Conservation (phyloP, 495 filamentous ascomycete genomes). For the Xylaria telfairii region DNA sequence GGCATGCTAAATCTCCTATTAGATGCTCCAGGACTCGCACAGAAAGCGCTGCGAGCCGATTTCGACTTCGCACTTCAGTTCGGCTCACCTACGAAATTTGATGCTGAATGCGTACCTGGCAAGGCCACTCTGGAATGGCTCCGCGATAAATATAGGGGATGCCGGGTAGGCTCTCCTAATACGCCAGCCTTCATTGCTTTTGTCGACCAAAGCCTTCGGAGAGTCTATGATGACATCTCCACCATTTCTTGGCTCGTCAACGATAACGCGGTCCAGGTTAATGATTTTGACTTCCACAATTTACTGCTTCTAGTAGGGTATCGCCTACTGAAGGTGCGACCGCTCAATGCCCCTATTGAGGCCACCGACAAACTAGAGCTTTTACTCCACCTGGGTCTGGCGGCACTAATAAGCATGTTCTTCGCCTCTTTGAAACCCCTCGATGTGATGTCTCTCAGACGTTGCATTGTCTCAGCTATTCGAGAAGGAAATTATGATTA, state of each 20-base stretch:
- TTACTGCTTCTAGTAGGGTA: constrained; percentile 26
- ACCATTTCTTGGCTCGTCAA: constrained; percentile 14
- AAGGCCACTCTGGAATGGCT: neutral
- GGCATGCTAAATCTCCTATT: constrained; percentile 12
- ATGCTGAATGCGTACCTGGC: neutral
- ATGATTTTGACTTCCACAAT: constrained; percentile 27
- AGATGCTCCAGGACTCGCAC: constrained; percentile 12
- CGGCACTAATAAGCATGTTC: constrained; percentile 28
- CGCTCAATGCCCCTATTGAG: constrained; percentile 1
- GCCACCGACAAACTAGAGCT: neutral
- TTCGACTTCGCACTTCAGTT: constrained; percentile 21
- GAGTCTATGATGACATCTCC: constrained; percentile 7
- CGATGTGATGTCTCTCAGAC: constrained; percentile 20
- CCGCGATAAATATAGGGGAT: neutral
- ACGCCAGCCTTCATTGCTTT: neutral
- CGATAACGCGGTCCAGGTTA: constrained; percentile 2
- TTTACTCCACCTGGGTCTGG: constrained; percentile 24
- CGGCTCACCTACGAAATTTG: constrained; percentile 7
- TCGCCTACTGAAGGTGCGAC: constrained; percentile 9
- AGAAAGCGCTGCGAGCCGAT: constrained; percentile 26
- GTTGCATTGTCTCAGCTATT: neutral
- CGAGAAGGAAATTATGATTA: neutral
- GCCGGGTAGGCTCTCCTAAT: neutral
- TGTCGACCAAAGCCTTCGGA: neutral
- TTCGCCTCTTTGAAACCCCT: constrained; percentile 19